Base-by-base conservation (phyloP, 2,329 filamentous ascomycete genomes). In the Lachnellula subtilissima region DNA sequence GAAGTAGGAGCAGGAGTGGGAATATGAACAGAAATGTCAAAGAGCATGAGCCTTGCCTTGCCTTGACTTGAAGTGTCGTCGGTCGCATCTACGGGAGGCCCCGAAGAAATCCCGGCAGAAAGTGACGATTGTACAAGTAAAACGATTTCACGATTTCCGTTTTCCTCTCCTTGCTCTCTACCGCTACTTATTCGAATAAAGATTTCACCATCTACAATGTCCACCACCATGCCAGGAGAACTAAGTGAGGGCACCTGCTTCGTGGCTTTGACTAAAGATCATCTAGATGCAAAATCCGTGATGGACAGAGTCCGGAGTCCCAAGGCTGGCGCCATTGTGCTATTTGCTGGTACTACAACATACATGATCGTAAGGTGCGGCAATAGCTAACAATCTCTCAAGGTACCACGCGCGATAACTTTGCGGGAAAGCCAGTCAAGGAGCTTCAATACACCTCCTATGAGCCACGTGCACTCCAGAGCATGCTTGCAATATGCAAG, bases 341-440 rank as follows among this genome's bases (percentile, higher is more conserved):
- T 91, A 36, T 92, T 92, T 69, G 85, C 86, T 56, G 88, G 88
- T 85, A 76, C 62, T 72, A 43, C 48, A 53, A 50, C 25, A 25
- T 17, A 36, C 25, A 42, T 48, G 28, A 23, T 40, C 43, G 45
- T 58, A 50, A 45, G 43, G 22, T 49, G 12, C 28, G 28, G 9
- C 9, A 32, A 9, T 3, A 32, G 28, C 45, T 46, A 46, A 48
- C 53, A 19, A 53, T 69, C 61, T 39, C 47, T 58, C 64, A 50
- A 88, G 87, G 88, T 53, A 91, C 87, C 1, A 95, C 90, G 2
- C 79, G 90, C 55, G 86, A 93, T 73, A 85, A 78, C 65, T 94
- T 94, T 72, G 78, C 75, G 52, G 78, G 80, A 55, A 86, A 87
- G 58, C 77, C 85, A n/a, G 88, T 95, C 57, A 84, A 83, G 36